phyloP scores from a whole-genome alignment of 495 filamentous ascomycete species.

The Amniculicola lignicola region DNA sequence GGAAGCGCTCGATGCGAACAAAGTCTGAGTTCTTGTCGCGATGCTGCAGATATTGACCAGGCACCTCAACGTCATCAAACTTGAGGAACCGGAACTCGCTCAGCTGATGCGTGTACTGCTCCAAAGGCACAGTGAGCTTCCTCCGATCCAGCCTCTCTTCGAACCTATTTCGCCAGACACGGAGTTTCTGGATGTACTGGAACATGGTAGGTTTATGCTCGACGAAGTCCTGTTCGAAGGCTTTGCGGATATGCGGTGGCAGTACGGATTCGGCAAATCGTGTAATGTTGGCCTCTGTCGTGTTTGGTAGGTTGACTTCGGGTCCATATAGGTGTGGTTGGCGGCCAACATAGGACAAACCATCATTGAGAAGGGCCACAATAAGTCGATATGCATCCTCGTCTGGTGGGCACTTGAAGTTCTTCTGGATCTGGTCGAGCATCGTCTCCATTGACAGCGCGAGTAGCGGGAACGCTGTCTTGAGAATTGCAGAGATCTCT shows the following conservation, averaged over 20 bases:
- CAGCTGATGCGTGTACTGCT: conserved; percentile 79
- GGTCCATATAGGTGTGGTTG: conserved; percentile 80
- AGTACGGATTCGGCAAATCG: conserved; percentile 95
- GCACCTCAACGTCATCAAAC: conserved; percentile 97
- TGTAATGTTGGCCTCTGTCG: conserved; percentile 93
- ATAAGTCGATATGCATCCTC: conserved; percentile 99
- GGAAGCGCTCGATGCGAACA: conserved; percentile 90
- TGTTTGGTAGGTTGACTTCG: conserved; percentile 82
- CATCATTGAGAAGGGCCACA: conserved; percentile 93
- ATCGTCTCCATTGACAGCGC: conserved; percentile 98
- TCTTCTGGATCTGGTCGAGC: conserved; percentile 96
- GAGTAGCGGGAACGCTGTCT: conserved; percentile 92
- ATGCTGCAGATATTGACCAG: conserved; percentile 93
- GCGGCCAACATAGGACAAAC: conserved; percentile 79
- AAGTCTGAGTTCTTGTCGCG: conserved; percentile 99
- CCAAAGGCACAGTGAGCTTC: conserved; percentile 62
- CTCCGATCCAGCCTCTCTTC: conserved; percentile 97
- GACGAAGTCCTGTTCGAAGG: conserved; percentile 96
- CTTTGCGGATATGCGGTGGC: conserved; percentile 83
- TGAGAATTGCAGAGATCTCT: conserved; percentile 88
- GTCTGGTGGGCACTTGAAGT: conserved; percentile 97
- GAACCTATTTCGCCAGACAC: conserved; percentile 95
- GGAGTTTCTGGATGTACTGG: conserved; percentile 95
- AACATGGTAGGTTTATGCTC: conserved; percentile 88
- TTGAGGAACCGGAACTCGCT: conserved; percentile 97